A percentile compares a stretch with the other conserved stretches of the same genome.
Conservation (phyloP, 805 yeast genomes). For the Jamesozyma piceae region DNA sequence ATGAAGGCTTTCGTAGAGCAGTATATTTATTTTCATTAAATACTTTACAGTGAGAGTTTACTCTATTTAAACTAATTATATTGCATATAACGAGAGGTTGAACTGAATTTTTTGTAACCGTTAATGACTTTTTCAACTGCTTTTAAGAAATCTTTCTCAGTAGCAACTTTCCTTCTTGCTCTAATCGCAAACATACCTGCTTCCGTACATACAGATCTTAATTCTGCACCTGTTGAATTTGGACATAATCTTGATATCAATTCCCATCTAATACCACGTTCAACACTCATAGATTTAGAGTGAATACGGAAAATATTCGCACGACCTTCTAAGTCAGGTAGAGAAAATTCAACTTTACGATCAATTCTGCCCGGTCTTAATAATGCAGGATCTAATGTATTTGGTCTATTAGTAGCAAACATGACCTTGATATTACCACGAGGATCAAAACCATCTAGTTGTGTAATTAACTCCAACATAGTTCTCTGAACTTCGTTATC, state of each 20-base stretch:
- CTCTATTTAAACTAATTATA: conserved; percentile 47
- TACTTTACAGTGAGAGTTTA: not conserved
- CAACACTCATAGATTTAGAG: conserved; percentile 95
- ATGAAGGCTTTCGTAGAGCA: no score
- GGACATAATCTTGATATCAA: conserved; percentile 95
- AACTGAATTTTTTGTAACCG: conserved; percentile 95
- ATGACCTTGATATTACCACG: conserved; percentile 98
- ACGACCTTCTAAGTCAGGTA: conserved; percentile 95
- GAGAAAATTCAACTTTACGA: conserved; percentile 92
- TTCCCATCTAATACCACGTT: conserved; percentile 97
- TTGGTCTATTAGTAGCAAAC: conserved; percentile 98
- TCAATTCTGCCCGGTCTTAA: conserved; percentile 98
- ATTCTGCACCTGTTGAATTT: conserved; percentile 96
- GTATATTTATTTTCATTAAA: no score
- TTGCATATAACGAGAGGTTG: conserved; percentile 97
- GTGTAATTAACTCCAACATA: conserved; percentile 96
- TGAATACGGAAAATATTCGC: conserved; percentile 97
- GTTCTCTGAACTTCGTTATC: conserved; percentile 99
- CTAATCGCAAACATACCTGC: conserved; percentile 99
- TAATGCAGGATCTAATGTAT: conserved; percentile 94
- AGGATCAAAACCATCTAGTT: conserved; percentile 96
- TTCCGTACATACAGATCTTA: conserved; percentile 96
- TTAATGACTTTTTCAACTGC: conserved; percentile 98
- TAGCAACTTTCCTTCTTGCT: conserved; percentile 95
- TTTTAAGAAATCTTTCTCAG: conserved; percentile 93